Conservation (phyloP, 495 filamentous ascomycete species). For the Staphylotrichum tortipilum region DNA sequence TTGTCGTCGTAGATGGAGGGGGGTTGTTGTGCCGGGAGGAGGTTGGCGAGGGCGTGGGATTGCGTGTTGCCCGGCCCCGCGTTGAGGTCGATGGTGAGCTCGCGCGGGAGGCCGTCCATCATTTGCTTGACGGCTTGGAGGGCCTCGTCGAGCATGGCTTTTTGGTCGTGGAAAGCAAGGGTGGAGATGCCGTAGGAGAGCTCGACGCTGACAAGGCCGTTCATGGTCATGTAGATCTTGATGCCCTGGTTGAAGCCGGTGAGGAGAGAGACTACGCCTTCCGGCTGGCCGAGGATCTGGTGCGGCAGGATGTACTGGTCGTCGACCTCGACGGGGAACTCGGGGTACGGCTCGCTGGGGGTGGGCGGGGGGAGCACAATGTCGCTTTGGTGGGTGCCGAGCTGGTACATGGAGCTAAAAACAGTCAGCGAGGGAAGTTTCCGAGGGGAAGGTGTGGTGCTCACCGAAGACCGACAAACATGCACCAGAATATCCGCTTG, state of each 20-base stretch:
- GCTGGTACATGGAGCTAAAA: slow-evolving; percentile 53
- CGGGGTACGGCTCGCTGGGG: slow-evolving; percentile 64
- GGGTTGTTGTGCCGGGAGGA: not conserved
- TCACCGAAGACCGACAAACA: slow-evolving; percentile 56
- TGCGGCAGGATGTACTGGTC: slow-evolving; percentile 63
- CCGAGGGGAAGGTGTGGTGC: slow-evolving; percentile 7
- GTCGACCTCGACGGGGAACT: slow-evolving; percentile 70
- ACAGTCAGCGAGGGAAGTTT: slow-evolving; percentile 3
- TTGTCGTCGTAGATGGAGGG: slow-evolving; percentile 13
- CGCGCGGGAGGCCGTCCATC: slow-evolving; percentile 49
- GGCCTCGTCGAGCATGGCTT: slow-evolving; percentile 51
- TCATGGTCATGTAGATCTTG: slow-evolving; percentile 63
- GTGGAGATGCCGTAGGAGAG: slow-evolving; percentile 62
- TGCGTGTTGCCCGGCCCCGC: slow-evolving; percentile 2
- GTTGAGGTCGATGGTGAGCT: slow-evolving; percentile 46
- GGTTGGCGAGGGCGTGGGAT: not conserved
- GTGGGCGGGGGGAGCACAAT: slow-evolving; percentile 63
- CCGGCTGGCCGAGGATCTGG: slow-evolving; percentile 55
- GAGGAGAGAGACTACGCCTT: slow-evolving; percentile 51
- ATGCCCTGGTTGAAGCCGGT: slow-evolving; percentile 72
- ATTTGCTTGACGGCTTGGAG: slow-evolving; percentile 52
- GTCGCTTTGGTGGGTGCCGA: slow-evolving; percentile 57
- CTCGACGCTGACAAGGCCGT: slow-evolving; percentile 58
- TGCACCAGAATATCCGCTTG: slow-evolving; percentile 69
- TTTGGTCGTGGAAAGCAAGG: slow-evolving; percentile 64